phyloP scores from a whole-genome alignment of 2,329 filamentous ascomycete species.

The Aureobasidium sp. region DNA sequence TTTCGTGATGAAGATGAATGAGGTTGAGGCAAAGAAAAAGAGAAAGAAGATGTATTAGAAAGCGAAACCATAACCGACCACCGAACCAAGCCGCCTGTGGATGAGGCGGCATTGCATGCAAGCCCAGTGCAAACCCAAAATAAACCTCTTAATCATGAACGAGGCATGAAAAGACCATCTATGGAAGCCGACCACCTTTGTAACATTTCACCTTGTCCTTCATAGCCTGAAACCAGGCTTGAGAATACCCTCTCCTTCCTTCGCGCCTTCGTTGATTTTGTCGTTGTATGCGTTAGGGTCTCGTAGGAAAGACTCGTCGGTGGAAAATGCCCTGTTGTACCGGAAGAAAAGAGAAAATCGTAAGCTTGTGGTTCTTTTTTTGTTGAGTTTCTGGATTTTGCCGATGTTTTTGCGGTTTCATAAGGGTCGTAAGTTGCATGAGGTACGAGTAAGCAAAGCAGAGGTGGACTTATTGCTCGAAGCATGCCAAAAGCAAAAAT shows the following conservation, averaged over 20 bases:
- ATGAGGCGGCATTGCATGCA: neutral
- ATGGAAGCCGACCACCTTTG: neutral
- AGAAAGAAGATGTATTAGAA: neutral
- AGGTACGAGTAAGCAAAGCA: neutral
- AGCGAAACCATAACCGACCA: neutral
- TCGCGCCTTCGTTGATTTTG: slow-evolving; percentile 15
- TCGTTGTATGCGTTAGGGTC: slow-evolving; percentile 35
- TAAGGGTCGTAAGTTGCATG: slow-evolving; percentile 1
- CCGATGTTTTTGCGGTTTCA: slow-evolving; percentile 1
- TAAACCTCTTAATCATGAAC: neutral
- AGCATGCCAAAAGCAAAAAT: slow-evolving; percentile 2
- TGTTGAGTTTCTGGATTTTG: slow-evolving; percentile 8
- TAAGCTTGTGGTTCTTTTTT: slow-evolving; percentile 14
- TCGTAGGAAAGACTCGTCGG: slow-evolving; percentile 50
- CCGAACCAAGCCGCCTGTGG: neutral
- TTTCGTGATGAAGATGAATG: neutral
- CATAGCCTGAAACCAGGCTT: slow-evolving; percentile 12
- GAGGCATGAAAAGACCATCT: neutral
- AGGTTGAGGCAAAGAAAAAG: neutral
- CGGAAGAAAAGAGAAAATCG: slow-evolving; percentile 4
- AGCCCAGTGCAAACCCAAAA: neutral
- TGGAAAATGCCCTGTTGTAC: slow-evolving; percentile 45
- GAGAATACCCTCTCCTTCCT: slow-evolving; percentile 13
- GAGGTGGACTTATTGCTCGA: slow-evolving; percentile 3
- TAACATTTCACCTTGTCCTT: neutral